These are phyloP conservation scores for Paramecium bursaria DNA, from an alignment of 73 alveolate species.

Conservation along the genomic window DNA sequence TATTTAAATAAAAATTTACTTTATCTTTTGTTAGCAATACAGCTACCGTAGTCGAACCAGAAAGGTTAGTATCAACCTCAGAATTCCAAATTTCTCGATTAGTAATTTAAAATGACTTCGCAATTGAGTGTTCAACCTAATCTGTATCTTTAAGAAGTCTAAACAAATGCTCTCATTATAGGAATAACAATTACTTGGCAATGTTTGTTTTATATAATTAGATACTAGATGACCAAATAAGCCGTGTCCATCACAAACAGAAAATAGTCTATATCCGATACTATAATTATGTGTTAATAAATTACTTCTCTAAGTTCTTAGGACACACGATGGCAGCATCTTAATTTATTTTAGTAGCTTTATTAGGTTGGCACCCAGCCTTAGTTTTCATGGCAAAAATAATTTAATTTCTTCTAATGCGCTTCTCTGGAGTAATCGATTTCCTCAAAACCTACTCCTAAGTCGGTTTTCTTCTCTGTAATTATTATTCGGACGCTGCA, in stretches of 20 bases:
- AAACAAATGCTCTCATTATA: constrained; percentile 47
- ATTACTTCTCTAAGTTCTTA: constrained; percentile 45
- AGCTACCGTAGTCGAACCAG: constrained; percentile 77
- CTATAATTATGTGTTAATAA: neutral
- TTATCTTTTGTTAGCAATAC: constrained; percentile 77
- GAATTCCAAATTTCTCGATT: constrained; percentile 69
- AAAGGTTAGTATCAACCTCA: constrained; percentile 70
- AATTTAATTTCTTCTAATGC: neutral
- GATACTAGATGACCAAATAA: constrained; percentile 93
- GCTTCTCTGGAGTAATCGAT: constrained; percentile 57
- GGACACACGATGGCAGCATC: constrained; percentile 62
- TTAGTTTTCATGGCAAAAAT: constrained; percentile 50
- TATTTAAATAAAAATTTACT: too few species aligned
- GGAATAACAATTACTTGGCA: too few species aligned
- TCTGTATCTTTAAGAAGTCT: constrained; percentile 51
- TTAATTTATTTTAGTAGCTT: constrained; percentile 44
- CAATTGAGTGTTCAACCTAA: neutral
- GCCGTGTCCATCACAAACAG: constrained; percentile 99
- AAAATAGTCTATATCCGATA: constrained; percentile 67
- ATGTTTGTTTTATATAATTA: constrained; percentile 78
- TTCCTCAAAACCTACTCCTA: constrained; percentile 22
- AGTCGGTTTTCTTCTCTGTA: constrained; percentile 25
- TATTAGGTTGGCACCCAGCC: constrained; percentile 62
- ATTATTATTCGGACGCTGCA: constrained; percentile 15
- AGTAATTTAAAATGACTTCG: constrained; percentile 60